phyloP scores from a whole-genome alignment of 1,284 basidiomycete genomes.

The Irpex sp. region DNA sequence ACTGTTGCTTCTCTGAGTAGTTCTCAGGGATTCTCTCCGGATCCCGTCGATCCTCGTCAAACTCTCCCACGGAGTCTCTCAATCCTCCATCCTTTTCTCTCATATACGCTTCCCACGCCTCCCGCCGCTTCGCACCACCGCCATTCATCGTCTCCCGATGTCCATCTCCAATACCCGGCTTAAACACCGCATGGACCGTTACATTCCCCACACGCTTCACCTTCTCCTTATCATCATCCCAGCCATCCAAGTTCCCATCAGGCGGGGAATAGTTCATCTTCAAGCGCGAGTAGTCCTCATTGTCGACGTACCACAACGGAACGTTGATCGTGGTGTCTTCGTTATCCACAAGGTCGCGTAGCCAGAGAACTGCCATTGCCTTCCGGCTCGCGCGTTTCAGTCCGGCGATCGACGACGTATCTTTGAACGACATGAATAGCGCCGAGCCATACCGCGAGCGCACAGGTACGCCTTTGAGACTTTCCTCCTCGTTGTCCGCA shows the following conservation, averaged over 20 bases:
- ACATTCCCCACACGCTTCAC: conserved; percentile 35
- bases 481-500: conserved; percentile 26
- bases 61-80: conserved; percentile 30
- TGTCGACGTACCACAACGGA: conserved; percentile 32
- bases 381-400: conserved; percentile 38
- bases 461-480: conserved; percentile 49
- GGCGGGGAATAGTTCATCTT: conserved; percentile 56
- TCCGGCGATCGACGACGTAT: conserved; percentile 23
- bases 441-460: conserved; percentile 57
- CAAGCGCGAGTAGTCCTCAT: conserved; percentile 38
- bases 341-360: conserved; percentile 50
- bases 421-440: conserved; percentile 55
- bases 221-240: conserved; percentile 46
- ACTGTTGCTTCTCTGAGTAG: background rate
- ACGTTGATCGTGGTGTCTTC: conserved; percentile 36
- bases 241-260: conserved; percentile 43
- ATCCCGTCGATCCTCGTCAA: conserved; percentile 11
- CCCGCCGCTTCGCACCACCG: conserved; percentile 24
- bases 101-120: conserved; percentile 31
- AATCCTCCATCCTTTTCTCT: conserved; percentile 35
- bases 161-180: conserved; percentile 31
- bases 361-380: conserved; percentile 59
- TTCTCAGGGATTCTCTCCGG: conserved; percentile 15
- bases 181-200: conserved; percentile 23
- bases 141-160: conserved; percentile 33